Base-by-base conservation (phyloP, 108 stramenopile species). In the Schizochytrium sp. region DNA sequence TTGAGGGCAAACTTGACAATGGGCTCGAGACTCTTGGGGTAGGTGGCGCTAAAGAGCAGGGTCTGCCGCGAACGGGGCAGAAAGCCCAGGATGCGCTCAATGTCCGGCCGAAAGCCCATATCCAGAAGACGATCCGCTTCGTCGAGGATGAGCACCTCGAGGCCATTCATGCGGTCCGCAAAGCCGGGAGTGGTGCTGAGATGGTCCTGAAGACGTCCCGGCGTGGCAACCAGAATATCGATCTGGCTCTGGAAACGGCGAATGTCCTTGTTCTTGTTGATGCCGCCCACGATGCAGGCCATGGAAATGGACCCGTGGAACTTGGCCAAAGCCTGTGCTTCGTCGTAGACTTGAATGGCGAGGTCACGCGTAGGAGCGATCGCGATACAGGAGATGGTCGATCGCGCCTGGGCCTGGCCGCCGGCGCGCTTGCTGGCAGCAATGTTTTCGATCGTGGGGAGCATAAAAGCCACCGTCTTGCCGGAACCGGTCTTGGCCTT, bases 121-220 rank as follows among this genome's bases (percentile, higher is more conserved):
- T 97, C 97, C 45, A 98, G 91, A 10, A 99, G 92, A 59, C 94
- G 95, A 92, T 99, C 98, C 3, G 96, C 95, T 91, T 99, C 98
- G 92, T 99, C 98, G 58, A 98, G 89, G 21, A 98, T 94, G 12
- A 98, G 89, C 69, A 94, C 91, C 18, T 92, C 89, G 57, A 95
- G 60, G 53, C 57, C 25, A 0, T 45, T 28, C 29, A 92, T 57
- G 59, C 58, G 58, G 43, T 93, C 90, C 44, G 55, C 58, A 57
- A 93, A 76, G 12, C 93, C 93, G 44, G 94, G 87, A 12, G 95
- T 91, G 83, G 96, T 96, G 91, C 97, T 96, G 25, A 97, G 87
- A 60, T 97, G 95, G 76, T 97, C 95, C 23, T 94, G 89, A 6
- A 98, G 91, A 29, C 98, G 92, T 6, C 98, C 97, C 14, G 98